These are phyloP conservation scores for Butyriboletus appendiculatus DNA, from an alignment of 1,284 basidiomycete genomes.

Conservation along the genomic window DNA sequence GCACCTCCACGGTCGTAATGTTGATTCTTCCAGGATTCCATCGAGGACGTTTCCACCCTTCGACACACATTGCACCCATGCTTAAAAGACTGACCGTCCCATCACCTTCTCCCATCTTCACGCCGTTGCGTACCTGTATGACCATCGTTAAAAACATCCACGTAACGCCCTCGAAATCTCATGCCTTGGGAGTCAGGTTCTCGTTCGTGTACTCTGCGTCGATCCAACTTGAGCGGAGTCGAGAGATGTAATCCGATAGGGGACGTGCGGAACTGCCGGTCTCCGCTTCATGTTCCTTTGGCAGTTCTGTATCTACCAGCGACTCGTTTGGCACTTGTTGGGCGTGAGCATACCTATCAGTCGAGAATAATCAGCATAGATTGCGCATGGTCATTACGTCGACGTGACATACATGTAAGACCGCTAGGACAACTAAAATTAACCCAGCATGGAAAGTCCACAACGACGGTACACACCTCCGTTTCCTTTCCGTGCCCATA, in stretches of 20 bases:
- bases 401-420: slow-evolving; percentile 65
- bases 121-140: slow-evolving; percentile 70
- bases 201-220: slow-evolving; percentile 81
- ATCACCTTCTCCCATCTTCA: slow-evolving; percentile 92
- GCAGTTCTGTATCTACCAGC: slow-evolving; percentile 45
- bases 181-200: slow-evolving; percentile 57
- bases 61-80: slow-evolving; percentile 93
- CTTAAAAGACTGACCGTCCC: slow-evolving; percentile 92
- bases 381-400: background rate
- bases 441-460: background rate
- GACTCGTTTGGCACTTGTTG: slow-evolving; percentile 68
- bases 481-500: slow-evolving; percentile 98
- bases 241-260: slow-evolving; percentile 58
- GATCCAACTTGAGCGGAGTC: slow-evolving; percentile 70
- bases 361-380: background rate
- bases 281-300: slow-evolving; percentile 39
- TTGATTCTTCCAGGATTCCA: slow-evolving; percentile 95
- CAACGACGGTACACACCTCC: slow-evolving; percentile 55
- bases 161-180: slow-evolving; percentile 3
- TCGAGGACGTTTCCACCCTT: slow-evolving; percentile 87
- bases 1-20: slow-evolving; percentile 84
- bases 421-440: slow-evolving; percentile 43
- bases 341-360: slow-evolving; percentile 67
- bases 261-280: slow-evolving; percentile 47
- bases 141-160: background rate